phyloP scores from a whole-genome alignment of 345 rosid genomes.

The Brassica incana region DNA sequence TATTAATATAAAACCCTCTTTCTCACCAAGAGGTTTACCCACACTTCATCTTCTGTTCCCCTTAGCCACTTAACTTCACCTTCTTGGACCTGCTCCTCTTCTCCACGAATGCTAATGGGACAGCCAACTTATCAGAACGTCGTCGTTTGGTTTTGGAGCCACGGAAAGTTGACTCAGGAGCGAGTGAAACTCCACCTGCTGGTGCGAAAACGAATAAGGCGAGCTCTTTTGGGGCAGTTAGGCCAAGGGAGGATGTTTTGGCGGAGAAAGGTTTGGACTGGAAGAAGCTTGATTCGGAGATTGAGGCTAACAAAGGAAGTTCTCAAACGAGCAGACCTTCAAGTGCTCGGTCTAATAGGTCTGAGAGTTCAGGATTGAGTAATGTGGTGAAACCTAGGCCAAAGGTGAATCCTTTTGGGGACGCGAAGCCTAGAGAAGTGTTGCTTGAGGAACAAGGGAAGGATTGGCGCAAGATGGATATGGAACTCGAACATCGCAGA shows the following conservation, averaged over 20 bases:
- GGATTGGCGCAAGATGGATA: conserved; percentile 93
- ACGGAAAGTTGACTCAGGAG: conserved; percentile 50
- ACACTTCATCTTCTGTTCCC: too few species aligned
- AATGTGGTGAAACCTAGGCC: conserved; percentile 62
- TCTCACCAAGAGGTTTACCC: too few species aligned
- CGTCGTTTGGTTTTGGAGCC: conserved; percentile 70
- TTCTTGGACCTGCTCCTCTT: too few species aligned
- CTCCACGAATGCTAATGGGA: too few species aligned
- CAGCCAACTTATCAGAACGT: conserved; percentile 44
- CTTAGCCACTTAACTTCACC: too few species aligned
- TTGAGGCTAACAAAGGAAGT: conserved; percentile 65
- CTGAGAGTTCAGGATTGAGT: conserved; percentile 66
- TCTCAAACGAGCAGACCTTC: conserved; percentile 57
- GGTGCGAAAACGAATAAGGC: conserved; percentile 52
- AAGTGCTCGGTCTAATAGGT: conserved; percentile 77
- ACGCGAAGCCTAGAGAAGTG: conserved; percentile 92
- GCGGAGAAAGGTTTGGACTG: conserved; percentile 96
- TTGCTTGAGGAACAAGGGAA: conserved; percentile 82
- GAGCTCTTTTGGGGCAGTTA: conserved; percentile 91
- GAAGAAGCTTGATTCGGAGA: conserved; percentile 76
- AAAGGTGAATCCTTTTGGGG: conserved; percentile 91
- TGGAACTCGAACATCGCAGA: conserved; percentile 76
- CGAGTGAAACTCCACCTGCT: conserved; percentile 36
- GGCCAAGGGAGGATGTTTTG: conserved; percentile 88
- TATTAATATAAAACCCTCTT: too few species aligned